phyloP scores from a whole-genome alignment of 441 rosid genomes.

The Mallotus repandus region DNA sequence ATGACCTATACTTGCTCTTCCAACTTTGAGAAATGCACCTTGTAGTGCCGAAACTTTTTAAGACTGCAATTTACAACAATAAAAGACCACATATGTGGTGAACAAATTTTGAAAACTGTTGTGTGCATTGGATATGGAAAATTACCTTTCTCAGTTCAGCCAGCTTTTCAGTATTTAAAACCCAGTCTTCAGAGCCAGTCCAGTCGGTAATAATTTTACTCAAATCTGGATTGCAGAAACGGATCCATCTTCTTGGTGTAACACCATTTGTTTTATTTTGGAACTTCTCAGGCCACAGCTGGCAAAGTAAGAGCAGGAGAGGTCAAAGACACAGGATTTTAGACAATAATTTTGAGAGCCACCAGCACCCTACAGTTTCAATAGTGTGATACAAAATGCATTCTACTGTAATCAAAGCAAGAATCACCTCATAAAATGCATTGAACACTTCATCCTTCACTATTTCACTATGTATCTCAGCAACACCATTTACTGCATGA shows the following conservation, averaged over 20 bases:
- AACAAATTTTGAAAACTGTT: neutral
- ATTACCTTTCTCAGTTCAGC: conserved; percentile 66
- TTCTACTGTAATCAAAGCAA: conserved; percentile 6
- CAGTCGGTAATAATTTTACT: conserved; percentile 77
- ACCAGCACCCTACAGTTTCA: neutral
- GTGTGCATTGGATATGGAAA: conserved; percentile 1
- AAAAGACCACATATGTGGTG: neutral
- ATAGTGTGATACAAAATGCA: neutral
- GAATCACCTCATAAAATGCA: conserved; percentile 65
- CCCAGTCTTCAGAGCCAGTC: conserved; percentile 91
- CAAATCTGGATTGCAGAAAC: conserved; percentile 78
- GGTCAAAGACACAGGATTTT: conserved; percentile 11
- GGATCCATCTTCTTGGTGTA: conserved; percentile 94
- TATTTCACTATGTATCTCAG: conserved; percentile 93
- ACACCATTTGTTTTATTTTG: conserved; percentile 98
- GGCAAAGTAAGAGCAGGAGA: conserved; percentile 30
- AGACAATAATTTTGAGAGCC: neutral
- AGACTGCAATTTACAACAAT: neutral
- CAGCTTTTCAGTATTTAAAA: conserved; percentile 67
- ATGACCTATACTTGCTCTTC: neutral
- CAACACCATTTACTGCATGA: conserved; percentile 96
- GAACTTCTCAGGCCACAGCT: conserved; percentile 92
- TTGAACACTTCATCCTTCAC: conserved; percentile 87
- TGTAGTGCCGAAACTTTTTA: neutral
- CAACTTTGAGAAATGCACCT: neutral